phyloP scores from a whole-genome alignment of 1,284 basidiomycete genomes.

The Malassezia pachydermatis region DNA sequence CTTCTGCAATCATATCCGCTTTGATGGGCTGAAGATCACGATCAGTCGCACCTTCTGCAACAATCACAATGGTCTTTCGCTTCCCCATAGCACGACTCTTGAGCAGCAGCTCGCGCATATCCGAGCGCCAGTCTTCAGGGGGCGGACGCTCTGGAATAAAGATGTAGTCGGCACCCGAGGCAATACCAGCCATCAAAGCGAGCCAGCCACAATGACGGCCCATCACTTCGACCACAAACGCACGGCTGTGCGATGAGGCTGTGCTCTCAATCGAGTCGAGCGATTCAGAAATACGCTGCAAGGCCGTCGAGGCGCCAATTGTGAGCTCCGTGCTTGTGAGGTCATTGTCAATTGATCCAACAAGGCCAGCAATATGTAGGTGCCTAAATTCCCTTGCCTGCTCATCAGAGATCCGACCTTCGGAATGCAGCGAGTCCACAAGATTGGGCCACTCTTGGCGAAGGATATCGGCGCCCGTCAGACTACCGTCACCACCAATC shows the following conservation, averaged over 20 bases:
- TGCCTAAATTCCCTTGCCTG: constrained; percentile 65
- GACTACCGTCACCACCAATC: constrained; percentile 89
- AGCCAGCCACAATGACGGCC: constrained; percentile 97
- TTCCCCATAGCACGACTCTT: constrained; percentile 86
- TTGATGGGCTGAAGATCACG: constrained; percentile 76
- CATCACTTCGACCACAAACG: constrained; percentile 98
- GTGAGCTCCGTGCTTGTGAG: constrained; percentile 96
- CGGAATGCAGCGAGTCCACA: constrained; percentile 59
- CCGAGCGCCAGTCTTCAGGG: constrained; percentile 70
- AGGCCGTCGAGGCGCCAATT: constrained; percentile 86
- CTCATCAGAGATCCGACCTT: constrained; percentile 63
- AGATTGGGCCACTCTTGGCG: constrained; percentile 84
- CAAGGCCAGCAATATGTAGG: constrained; percentile 89
- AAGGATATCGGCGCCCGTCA: constrained; percentile 91
- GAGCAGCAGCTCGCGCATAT: constrained; percentile 79
- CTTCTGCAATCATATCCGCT: constrained; percentile 77
- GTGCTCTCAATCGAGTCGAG: constrained; percentile 98
- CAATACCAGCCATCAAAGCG: constrained; percentile 81
- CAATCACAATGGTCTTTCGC: constrained; percentile 94
- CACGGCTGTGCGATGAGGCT: constrained; percentile 85
- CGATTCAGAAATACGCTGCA: constrained; percentile 91
- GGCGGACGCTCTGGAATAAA: constrained; percentile 94
- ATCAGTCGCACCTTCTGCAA: constrained; percentile 91
- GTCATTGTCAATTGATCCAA: constrained; percentile 97
- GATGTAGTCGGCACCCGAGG: constrained; percentile 89